phyloP scores from a whole-genome alignment of 148 eudicot species.

The Rhododendron vialii region DNA sequence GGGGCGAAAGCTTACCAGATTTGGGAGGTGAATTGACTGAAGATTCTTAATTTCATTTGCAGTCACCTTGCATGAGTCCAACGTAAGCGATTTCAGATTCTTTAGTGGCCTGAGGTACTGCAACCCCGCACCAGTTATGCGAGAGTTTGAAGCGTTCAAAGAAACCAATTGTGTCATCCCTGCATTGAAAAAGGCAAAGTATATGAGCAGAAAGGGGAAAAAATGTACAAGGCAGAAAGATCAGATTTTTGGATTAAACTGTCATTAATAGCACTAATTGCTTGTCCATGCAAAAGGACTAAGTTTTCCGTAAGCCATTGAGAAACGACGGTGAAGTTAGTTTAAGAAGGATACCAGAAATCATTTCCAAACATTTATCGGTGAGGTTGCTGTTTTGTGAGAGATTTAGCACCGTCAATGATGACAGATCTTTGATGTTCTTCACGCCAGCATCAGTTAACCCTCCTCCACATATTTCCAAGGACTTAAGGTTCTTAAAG shows the following conservation, averaged over 20 bases:
- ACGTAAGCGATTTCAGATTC: constrained; percentile 61
- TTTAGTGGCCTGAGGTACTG: constrained; percentile 56
- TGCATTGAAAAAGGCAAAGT: constrained; percentile 19
- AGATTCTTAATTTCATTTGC: constrained; percentile 76
- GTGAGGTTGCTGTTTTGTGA: constrained; percentile 79
- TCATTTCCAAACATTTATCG: constrained; percentile 66
- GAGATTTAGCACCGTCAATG: constrained; percentile 72
- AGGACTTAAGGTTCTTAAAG: constrained; percentile 75
- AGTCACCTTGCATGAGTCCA: constrained; percentile 90
- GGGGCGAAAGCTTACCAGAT: constrained; percentile 71
- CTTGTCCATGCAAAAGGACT: not conserved
- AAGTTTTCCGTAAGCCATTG: not conserved
- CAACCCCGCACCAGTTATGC: constrained; percentile 67
- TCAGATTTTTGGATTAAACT: not conserved
- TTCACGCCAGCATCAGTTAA: constrained; percentile 89
- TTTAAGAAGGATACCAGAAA: constrained; percentile 54
- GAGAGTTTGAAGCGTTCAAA: constrained; percentile 75
- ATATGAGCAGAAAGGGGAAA: not conserved
- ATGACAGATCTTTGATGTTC: constrained; percentile 75
- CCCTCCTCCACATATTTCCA: constrained; percentile 94
- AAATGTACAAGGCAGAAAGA: not conserved
- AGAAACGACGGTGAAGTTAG: not conserved
- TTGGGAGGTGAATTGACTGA: constrained; percentile 53
- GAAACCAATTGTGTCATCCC: constrained; percentile 67
- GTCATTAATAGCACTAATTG: not conserved